Conservation (phyloP, 176 grass and related monocot species). For the Cymbopogon citratus region DNA sequence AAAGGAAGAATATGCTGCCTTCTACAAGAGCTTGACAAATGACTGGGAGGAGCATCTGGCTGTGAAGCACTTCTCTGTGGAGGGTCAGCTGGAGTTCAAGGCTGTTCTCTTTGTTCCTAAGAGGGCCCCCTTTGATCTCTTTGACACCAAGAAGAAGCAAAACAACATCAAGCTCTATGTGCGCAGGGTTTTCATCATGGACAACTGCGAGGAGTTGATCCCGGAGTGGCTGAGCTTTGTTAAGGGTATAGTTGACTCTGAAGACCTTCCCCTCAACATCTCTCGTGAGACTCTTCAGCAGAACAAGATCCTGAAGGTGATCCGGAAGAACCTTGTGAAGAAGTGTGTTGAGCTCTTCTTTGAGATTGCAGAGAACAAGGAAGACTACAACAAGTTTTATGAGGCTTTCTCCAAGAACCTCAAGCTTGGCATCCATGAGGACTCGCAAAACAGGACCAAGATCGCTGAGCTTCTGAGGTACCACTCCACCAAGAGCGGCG, state of each 20-base stretch:
- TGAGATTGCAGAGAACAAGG: constrained; percentile 80
- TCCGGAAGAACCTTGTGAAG: constrained; percentile 71
- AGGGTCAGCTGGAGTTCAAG: constrained; percentile 98
- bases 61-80: constrained; percentile 99
- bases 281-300: constrained; percentile 69
- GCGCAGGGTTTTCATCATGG: constrained; percentile 94
- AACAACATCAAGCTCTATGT: constrained; percentile 99
- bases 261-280: constrained; percentile 81
- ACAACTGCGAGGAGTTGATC: constrained; percentile 93
- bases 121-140: constrained; percentile 92
- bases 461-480: no score
- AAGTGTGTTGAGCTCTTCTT: constrained; percentile 72
- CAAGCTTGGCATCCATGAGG: constrained; percentile 57
- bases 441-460: constrained; percentile 55
- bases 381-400: constrained; percentile 73
- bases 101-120: constrained; percentile 88
- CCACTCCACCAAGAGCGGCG: no score
- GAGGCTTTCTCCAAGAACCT: constrained; percentile 66
- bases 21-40: constrained; percentile 98
- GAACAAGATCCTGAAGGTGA: constrained; percentile 72
- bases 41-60: constrained; percentile 96
- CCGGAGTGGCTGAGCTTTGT: constrained; percentile 84
- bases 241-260: constrained; percentile 91
- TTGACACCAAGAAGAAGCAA: constrained; percentile 86
- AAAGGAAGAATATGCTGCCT: constrained; percentile 95